Evolutionary conservation across 2,329 filamentous ascomycete genomes (phyloP).

Genomic region (Paecilomyces formosus): DNA sequence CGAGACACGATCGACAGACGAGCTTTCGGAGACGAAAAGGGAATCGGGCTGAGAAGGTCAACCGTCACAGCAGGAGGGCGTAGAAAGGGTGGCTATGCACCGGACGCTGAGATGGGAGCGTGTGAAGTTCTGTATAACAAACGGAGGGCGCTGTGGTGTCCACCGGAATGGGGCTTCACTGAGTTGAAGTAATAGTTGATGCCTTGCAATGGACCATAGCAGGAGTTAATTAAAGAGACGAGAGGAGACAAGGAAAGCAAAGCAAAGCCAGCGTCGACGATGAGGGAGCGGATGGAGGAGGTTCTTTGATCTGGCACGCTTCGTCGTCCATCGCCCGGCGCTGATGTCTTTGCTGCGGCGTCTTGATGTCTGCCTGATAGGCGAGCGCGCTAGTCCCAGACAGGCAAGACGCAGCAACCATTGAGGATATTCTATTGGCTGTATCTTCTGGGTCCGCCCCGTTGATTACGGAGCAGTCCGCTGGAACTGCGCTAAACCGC

Average conservation of each 20-base stretch:
- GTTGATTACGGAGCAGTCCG: background rate
- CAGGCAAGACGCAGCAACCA: background rate
- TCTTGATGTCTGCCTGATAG: slow-evolving; percentile 1
- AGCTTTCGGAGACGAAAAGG: slow-evolving; percentile 4
- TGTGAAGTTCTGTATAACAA: background rate
- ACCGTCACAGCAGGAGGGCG: background rate
- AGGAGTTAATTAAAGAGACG: background rate
- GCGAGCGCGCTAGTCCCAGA: background rate
- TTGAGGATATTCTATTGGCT: background rate
- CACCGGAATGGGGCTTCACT: background rate
- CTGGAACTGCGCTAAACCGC: background rate
- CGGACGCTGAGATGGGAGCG: background rate
- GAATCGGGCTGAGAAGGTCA: background rate
- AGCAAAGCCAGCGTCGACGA: slow-evolving; percentile 3
- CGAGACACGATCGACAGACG: background rate
- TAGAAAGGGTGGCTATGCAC: background rate
- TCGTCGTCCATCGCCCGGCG: background rate
- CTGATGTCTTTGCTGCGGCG: background rate
- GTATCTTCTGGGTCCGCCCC: background rate
- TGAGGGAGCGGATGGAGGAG: slow-evolving; percentile 6
- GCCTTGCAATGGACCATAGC: background rate
- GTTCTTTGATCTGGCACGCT: slow-evolving; percentile 2
- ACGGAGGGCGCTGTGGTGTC: background rate
- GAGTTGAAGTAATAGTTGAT: background rate
- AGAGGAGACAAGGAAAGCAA: background rate